Conservation (phyloP, 108 stramenopile genomes). For the Stephanodiscus triporus region DNA sequence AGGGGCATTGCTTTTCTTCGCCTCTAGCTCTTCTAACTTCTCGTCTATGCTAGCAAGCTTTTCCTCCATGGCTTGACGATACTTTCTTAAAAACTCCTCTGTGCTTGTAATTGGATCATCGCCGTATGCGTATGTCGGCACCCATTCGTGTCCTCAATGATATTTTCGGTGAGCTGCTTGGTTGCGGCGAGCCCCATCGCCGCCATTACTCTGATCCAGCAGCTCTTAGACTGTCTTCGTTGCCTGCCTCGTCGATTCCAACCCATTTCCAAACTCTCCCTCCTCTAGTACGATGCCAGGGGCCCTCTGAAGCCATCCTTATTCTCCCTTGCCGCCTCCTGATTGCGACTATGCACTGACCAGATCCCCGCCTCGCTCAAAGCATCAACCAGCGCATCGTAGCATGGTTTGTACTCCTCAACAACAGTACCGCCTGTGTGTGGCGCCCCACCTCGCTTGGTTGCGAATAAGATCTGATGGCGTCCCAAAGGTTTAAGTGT, state of each 20-base stretch:
- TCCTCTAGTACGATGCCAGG: slow-evolving; percentile 70
- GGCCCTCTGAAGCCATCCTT: slow-evolving; percentile 54
- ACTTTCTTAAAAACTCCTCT: slow-evolving; percentile 43
- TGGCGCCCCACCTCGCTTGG: slow-evolving; percentile 93
- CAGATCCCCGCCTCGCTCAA: slow-evolving; percentile 81
- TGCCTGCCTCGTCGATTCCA: no score
- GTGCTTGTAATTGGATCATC: slow-evolving; percentile 47
- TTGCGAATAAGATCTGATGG: slow-evolving; percentile 70
- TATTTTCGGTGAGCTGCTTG: background rate
- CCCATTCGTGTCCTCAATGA: slow-evolving; percentile 32
- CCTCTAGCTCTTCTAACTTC: slow-evolving; percentile 24
- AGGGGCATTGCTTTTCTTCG: background rate
- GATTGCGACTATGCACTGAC: slow-evolving; percentile 85
- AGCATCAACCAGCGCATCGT: slow-evolving; percentile 85
- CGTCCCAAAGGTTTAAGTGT: no score
- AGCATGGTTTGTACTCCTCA: slow-evolving; percentile 80
- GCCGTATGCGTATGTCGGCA: slow-evolving; percentile 45
- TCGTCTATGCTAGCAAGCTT: no score
- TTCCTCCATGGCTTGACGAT: slow-evolving; percentile 37
- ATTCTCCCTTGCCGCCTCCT: slow-evolving; percentile 69
- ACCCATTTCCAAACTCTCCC: no score
- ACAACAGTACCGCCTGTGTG: slow-evolving; percentile 75
- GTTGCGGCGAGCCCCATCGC: slow-evolving; percentile 27
- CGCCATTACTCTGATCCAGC: background rate
- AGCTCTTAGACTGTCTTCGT: no score